Base-by-base conservation (phyloP, 2,329 filamentous ascomycete species). In the Paraphaeosphaeria minitans region DNA sequence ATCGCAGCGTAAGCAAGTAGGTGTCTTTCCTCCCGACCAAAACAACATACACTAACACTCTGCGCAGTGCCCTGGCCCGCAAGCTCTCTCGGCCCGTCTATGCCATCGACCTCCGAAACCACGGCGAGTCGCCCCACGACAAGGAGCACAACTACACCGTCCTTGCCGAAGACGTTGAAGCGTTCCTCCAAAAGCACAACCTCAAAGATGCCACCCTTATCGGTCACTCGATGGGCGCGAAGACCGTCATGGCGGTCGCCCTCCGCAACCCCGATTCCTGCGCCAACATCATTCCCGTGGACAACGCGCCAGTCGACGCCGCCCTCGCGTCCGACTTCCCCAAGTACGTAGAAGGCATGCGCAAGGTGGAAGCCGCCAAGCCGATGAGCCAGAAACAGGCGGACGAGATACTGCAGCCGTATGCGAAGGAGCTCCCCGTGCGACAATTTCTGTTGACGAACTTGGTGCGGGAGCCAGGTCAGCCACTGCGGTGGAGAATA, bases 141-240 rank as follows among this genome's bases (percentile, higher is more conserved):
- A 79, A 82, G 0, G 82, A 81, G 1, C 95, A 98, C 76, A 89
- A 94, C 79, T 98, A 98, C 76, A 76, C 79, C 1, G 84, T 87
- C 46, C 93, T 98, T 85, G 92, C 94, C 4, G 85, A 88, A 64
- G 94, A 98, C 69, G 87, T 97, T 12, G 86, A 89, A 55, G 82
- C 84, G 46, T 98, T 98, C 75, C 89, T 98, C 56, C 68, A 82
- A 5, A 80, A 90, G 55, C 89, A 96, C 75, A 80, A 82, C 3
- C 79, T 97, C n/a, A 80, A 84, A 46, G 81, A 90, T 29, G 83
- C 89, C 1, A 92, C 90, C 0, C 79, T 98, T 29, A 95, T 98
- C 69, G 94, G 94, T 0, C 95, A 98, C 78, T 97, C 92, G 1
- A 98, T 98, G 94, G 94, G 95, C 63, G 94, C 94, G 48, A 98